Percentiles rank a stretch among this genome's conserved stretches.
phyloP scores from a whole-genome alignment of 495 filamentous ascomycete genomes.

The Penicillium tannophilum region DNA sequence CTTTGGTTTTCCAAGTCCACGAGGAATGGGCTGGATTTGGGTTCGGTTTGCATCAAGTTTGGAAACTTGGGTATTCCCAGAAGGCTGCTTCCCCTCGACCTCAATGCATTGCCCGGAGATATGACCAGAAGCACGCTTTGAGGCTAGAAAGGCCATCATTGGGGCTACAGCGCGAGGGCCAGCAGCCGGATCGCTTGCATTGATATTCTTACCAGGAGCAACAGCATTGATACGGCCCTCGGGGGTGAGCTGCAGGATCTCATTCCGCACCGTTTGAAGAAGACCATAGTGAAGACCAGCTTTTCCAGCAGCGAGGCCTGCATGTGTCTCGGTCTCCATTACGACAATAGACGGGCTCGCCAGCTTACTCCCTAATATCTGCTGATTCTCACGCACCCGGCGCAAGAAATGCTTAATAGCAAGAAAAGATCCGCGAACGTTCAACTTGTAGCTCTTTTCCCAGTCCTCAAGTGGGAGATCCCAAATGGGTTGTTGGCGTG shows the following conservation, averaged over 20 bases:
- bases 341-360: slow-evolving; percentile 56
- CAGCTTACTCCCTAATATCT: slow-evolving; percentile 35
- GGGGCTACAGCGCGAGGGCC: slow-evolving; percentile 53
- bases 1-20: slow-evolving; percentile 25
- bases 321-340: slow-evolving; percentile 52
- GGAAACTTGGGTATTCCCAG: background rate
- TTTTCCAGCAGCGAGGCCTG: slow-evolving; percentile 54
- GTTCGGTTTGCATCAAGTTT: slow-evolving; percentile 3
- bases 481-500: slow-evolving; percentile 51
- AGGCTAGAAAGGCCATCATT: slow-evolving; percentile 55
- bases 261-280: slow-evolving; percentile 54
- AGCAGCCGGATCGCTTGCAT: slow-evolving; percentile 37
- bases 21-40: slow-evolving; percentile 25
- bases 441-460: slow-evolving; percentile 53
- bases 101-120: slow-evolving; percentile 56
- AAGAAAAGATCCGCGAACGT: slow-evolving; percentile 56
- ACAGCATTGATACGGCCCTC: slow-evolving; percentile 59
- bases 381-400: slow-evolving; percentile 38
- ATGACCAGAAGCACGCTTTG: slow-evolving; percentile 54
- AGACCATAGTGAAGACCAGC: slow-evolving; percentile 57
- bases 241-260: slow-evolving; percentile 53
- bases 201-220: slow-evolving; percentile 34
- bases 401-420: slow-evolving; percentile 60
- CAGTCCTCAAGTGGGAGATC: slow-evolving; percentile 52
- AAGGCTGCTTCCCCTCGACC: slow-evolving; percentile 52